Evolutionary conservation across 2,329 filamentous ascomycete species (phyloP), one percentile per base, ranked within the genome.

Genomic region (Stemphylium lycopersici): DNA sequence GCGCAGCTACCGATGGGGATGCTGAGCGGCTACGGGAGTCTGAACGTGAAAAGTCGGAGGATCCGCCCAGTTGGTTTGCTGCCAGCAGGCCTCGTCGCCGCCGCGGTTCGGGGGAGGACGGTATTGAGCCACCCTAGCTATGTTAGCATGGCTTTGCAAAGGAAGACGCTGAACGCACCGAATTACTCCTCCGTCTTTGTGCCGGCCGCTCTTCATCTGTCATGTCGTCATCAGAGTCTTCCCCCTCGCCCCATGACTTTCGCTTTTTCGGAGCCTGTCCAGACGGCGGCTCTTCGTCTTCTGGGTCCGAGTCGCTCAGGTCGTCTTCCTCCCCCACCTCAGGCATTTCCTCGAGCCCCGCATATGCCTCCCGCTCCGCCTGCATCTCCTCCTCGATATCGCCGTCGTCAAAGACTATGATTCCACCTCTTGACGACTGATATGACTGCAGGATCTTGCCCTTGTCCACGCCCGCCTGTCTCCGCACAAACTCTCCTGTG

Each of bases 391-490:
- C 90, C 63, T 93, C 90, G 45, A 99, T 93, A 73, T 99, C 95
- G 1, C 93, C 95, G 70, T 98, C 95, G 69, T 98, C 95, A 73
- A 95, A 96, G 2, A 97, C 92, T 56, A 99, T 85, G 37, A 99
- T 90, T 0, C 95, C 95, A 15, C 93, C 93, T 68, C 84, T 89
- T 26, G 91, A 90, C 4, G 90, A 86, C 60, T 85, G 87, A 72
- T 96, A 97, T 0, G 82, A 79, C 12, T 85, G 83, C 22, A 84
- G 82, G 45, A 98, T 84, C 52, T 86, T 86, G 1, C 93, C 93
- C 39, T 86, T 86, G 16, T 85, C 83, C 3, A 96, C 86, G 7
- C 93, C 92, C 10, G 76, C 69, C 6, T 85, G 84, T 58, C 83
- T 83, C 57, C 83, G 62, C 80, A 66, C 71, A 32, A 78, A 72